Conservation (phyloP, 495 filamentous ascomycete genomes). For the Cercophora samala region DNA sequence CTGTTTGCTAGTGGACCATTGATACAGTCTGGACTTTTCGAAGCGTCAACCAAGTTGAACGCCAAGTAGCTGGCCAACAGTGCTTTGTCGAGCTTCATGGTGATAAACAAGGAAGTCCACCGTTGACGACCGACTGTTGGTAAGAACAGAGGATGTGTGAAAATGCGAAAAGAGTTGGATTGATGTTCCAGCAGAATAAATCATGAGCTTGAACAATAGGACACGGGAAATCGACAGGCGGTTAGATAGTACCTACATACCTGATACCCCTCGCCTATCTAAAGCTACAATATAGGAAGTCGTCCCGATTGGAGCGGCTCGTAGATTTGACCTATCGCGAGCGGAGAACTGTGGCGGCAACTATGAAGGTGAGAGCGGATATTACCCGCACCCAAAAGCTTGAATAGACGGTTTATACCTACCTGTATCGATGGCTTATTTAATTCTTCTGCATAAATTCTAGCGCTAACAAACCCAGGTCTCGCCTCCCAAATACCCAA, state of each 20-base stretch:
- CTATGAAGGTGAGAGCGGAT: background rate
- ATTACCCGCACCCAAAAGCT: background rate
- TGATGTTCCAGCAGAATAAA: too few relatives aligned
- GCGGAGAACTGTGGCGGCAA: background rate
- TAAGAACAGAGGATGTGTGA: too few relatives aligned
- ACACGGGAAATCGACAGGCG: too few relatives aligned
- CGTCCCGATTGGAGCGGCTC: background rate
- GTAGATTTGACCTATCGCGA: background rate
- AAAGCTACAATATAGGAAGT: background rate
- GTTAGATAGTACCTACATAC: background rate
- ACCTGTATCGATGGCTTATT: background rate
- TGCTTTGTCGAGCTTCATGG: background rate
- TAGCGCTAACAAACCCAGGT: background rate
- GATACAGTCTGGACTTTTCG: conserved; percentile 1
- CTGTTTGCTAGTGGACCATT: conserved; percentile 5
- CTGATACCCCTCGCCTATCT: background rate
- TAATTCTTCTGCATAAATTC: background rate
- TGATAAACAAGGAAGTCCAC: background rate
- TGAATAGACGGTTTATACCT: background rate
- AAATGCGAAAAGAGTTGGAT: too few relatives aligned
- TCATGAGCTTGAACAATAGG: too few relatives aligned
- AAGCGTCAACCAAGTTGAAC: background rate
- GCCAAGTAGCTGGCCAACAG: background rate
- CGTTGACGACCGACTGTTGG: too few relatives aligned
- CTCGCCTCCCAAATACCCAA: background rate